These are phyloP conservation scores for Tillandsia leiboldiana DNA, from an alignment of 176 grass and related monocot species.

Conservation along the genomic window DNA sequence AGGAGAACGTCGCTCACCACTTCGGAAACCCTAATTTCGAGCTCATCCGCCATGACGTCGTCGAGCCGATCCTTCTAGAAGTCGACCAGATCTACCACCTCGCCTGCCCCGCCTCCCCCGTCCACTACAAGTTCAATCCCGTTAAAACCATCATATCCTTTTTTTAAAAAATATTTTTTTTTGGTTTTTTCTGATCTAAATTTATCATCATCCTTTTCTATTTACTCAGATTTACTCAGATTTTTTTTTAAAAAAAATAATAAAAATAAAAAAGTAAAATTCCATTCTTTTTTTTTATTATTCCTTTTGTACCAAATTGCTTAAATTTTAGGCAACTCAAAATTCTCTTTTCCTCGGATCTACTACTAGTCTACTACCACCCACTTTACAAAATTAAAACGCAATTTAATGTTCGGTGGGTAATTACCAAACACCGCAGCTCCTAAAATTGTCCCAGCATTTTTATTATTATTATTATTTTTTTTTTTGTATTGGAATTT, in stretches of 20 bases:
- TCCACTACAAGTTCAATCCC: slow-evolving; percentile 94
- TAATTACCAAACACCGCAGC: too few species aligned
- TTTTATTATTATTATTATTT: slow-evolving; percentile 4
- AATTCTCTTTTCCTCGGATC: too few species aligned
- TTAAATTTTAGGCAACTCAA: too few species aligned
- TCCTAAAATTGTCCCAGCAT: slow-evolving; percentile 2
- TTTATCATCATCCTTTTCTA: not conserved
- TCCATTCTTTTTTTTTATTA: too few species aligned
- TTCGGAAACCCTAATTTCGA: slow-evolving; percentile 52
- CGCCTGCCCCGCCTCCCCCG: slow-evolving; percentile 83
- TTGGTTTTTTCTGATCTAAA: too few species aligned
- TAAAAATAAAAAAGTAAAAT: too few species aligned
- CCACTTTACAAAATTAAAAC: too few species aligned
- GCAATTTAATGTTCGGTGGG: too few species aligned
- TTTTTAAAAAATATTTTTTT: slow-evolving; percentile 3
- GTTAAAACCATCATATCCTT: slow-evolving; percentile 88
- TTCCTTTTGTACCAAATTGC: too few species aligned
- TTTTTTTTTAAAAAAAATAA: too few species aligned
- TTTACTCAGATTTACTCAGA: not conserved
- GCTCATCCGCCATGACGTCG: slow-evolving; percentile 83
- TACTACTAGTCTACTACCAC: too few species aligned
- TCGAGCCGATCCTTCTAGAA: slow-evolving; percentile 87
- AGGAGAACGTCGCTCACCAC: slow-evolving; percentile 85
- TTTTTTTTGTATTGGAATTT: not conserved
- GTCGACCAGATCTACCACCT: slow-evolving; percentile 98